phyloP scores from a whole-genome alignment of 169 alveolate genomes.

The Hammondia hammondi region DNA sequence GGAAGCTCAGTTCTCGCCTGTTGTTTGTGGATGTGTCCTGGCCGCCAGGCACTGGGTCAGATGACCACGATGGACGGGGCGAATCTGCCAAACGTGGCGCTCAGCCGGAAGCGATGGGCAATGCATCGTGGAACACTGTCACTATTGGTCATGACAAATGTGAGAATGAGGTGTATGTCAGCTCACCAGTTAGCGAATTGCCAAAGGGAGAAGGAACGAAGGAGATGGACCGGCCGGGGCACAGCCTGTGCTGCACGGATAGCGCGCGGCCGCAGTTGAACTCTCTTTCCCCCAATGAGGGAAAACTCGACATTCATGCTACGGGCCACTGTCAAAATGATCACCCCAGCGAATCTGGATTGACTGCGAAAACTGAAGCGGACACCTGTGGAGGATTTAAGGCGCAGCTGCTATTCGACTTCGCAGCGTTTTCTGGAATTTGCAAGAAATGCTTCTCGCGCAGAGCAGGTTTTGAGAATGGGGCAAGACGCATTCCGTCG shows the following conservation, averaged over 20 bases:
- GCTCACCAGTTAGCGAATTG: no score
- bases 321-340: neutral
- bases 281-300: neutral
- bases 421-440: neutral
- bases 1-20: conserved; percentile 4
- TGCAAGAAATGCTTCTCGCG: neutral
- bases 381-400: neutral
- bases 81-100: no score
- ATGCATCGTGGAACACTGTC: no score
- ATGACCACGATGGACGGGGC: no score
- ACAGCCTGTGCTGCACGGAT: neutral
- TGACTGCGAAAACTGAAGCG: neutral
- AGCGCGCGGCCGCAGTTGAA: neutral
- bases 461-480: neutral
- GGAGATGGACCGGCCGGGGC: neutral
- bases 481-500: no score
- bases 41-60: neutral
- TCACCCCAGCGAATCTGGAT: neutral
- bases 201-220: no score
- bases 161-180: no score
- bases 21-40: neutral
- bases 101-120: no score
- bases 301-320: neutral
- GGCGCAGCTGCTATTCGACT: neutral
- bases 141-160: no score